Conservation (phyloP, 2,329 filamentous ascomycete genomes). For the Calonectria pteridis region DNA sequence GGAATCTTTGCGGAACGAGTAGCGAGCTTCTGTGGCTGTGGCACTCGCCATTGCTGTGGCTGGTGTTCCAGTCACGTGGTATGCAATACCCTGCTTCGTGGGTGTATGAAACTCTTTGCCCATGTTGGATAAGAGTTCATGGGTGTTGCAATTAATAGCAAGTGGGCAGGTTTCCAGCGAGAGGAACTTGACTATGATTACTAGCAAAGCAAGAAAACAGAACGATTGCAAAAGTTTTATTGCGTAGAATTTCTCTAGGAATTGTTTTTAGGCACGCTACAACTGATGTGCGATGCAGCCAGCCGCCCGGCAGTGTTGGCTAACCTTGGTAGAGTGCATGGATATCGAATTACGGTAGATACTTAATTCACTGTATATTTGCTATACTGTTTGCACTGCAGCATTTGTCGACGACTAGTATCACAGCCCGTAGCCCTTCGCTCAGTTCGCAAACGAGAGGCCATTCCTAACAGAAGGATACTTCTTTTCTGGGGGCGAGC, state of each 20-base stretch:
- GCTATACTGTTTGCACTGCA: neutral
- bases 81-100: neutral
- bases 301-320: neutral
- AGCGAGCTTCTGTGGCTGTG: slow-evolving; percentile 15
- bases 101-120: neutral
- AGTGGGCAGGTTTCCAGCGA: neutral
- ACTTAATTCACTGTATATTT: neutral
- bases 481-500: neutral
- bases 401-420: too few species aligned
- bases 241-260: neutral
- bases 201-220: too few species aligned
- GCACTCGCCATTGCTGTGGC: neutral
- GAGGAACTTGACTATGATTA: neutral
- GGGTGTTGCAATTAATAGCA: neutral
- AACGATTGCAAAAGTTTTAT: too few species aligned
- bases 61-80: slow-evolving; percentile 8
- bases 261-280: neutral
- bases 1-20: slow-evolving; percentile 35
- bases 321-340: neutral
- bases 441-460: neutral
- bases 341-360: neutral
- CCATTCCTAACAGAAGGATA: neutral
- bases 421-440: neutral
- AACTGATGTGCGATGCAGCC: neutral
- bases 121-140: neutral